phyloP scores from a whole-genome alignment of 2,329 filamentous ascomycete genomes.

The Fusarium sp. region DNA sequence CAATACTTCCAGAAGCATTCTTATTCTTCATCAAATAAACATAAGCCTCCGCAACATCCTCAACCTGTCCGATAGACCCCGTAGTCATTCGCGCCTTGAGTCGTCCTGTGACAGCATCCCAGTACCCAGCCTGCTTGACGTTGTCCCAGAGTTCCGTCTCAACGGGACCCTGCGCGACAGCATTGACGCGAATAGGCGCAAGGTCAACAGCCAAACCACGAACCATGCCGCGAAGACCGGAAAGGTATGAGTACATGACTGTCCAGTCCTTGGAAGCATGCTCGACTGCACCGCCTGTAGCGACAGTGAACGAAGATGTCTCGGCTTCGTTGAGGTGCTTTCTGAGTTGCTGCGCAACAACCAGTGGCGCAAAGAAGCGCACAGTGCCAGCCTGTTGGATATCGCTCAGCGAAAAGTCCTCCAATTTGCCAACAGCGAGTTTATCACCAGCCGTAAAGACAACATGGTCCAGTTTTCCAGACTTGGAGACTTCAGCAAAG shows the following conservation, averaged over 20 bases:
- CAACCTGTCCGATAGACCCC: slow-evolving; percentile 20
- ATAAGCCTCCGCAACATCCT: slow-evolving; percentile 40
- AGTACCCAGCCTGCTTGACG: slow-evolving; percentile 31
- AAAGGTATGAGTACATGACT: slow-evolving; percentile 26
- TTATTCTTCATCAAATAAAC: slow-evolving; percentile 42
- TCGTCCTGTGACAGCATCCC: slow-evolving; percentile 24
- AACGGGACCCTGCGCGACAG: slow-evolving; percentile 28
- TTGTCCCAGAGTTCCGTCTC: slow-evolving; percentile 36
- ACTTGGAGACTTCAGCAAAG: slow-evolving; percentile 26
- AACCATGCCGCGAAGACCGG: slow-evolving; percentile 30
- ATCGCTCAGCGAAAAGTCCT: slow-evolving; percentile 16
- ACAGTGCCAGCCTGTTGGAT: slow-evolving; percentile 36
- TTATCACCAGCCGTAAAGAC: slow-evolving; percentile 37
- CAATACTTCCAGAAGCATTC: slow-evolving; percentile 34
- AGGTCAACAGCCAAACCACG: slow-evolving; percentile 36
- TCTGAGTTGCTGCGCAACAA: slow-evolving; percentile 35
- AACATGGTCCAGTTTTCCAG: slow-evolving; percentile 34
- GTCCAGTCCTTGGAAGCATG: slow-evolving; percentile 34
- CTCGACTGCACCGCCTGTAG: slow-evolving; percentile 26
- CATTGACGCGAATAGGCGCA: slow-evolving; percentile 34
- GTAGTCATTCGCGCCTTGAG: slow-evolving; percentile 35
- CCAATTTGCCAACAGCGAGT: slow-evolving; percentile 24
- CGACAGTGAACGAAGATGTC: slow-evolving; percentile 33
- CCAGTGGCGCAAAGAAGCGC: slow-evolving; percentile 33
- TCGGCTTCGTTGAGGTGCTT: slow-evolving; percentile 30